Conservation (phyloP, 805 yeast species). For the Ogataea nakhonphanomensis region DNA sequence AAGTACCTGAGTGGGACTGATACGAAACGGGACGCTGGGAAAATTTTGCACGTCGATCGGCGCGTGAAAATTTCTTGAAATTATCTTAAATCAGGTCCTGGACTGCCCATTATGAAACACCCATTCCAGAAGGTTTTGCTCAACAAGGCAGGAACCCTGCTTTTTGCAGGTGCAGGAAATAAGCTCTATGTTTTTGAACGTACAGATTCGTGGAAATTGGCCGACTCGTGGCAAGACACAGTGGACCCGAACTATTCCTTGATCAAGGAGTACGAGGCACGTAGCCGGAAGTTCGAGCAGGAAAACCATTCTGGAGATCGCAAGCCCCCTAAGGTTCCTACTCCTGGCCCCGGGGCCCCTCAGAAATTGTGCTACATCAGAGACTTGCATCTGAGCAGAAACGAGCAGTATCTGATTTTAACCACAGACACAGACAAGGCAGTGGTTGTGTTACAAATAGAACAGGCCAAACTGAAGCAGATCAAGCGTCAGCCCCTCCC, state of each 20-base stretch:
- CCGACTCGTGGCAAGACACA: conserved; percentile 65
- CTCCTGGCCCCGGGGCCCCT: conserved; percentile 69
- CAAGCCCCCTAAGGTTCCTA: conserved; percentile 50
- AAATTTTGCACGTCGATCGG: conserved; percentile 16
- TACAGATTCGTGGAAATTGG: conserved; percentile 23
- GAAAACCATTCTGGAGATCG: conserved; percentile 22
- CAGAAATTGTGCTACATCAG: conserved; percentile 66
- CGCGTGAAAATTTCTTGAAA: conserved; percentile 5
- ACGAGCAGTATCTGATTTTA: conserved; percentile 55
- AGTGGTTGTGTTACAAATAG: conserved; percentile 53
- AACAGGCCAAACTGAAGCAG: conserved; percentile 31
- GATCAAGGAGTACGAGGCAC: conserved; percentile 46
- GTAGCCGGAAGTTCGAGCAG: conserved; percentile 33
- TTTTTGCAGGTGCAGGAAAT: conserved; percentile 60
- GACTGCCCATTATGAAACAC: conserved; percentile 46
- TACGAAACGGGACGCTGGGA: neutral
- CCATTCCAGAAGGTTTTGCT: conserved; percentile 61
- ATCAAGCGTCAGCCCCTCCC: conserved; percentile 76
- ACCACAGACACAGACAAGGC: conserved; percentile 85
- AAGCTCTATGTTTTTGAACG: conserved; percentile 50
- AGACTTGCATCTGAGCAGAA: conserved; percentile 50
- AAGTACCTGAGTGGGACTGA: too few relatives aligned
- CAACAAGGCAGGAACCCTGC: conserved; percentile 41
- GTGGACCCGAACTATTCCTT: conserved; percentile 45
- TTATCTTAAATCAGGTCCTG: neutral